Base-by-base conservation (phyloP, 192 early-diverging fungal species). In the Kickxella alabastrina region DNA sequence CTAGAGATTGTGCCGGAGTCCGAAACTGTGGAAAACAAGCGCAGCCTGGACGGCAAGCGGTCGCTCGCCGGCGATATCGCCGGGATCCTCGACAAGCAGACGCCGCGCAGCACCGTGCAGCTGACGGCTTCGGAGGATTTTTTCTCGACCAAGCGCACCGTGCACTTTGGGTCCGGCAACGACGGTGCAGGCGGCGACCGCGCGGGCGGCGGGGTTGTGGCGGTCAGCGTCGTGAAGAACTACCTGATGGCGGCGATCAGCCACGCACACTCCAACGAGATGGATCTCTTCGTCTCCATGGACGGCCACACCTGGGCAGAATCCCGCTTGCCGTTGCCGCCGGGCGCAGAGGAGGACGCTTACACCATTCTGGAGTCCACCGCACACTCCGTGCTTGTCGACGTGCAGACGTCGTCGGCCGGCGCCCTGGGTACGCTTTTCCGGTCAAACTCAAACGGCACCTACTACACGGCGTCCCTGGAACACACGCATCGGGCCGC, bases 321-420 rank as follows among this genome's bases (percentile, higher is more conserved):
- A 39, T 82, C 85, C 26, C 75, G 80, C 35, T 70, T 87, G 55
- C 85, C 85, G 14, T 40, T 69, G 18, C 64, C 73, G 21, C 57
- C 77, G 15, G 61, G 58, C 8, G 43, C 66, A n/a, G 54, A 76
- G 39, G 79, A 85, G 57, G 76, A 88, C 52, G 83, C 88, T 6
- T 95, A 86, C 70, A 93, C 92, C 13, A 80, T 95, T 31, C 77
- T 95, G 19, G 92, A 95, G 57, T 93, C 92, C 5, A 80, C 84
- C 7, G 52, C 78, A 6, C 65, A 87, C 39, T 77, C 89, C 14
- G 69, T 97, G 31, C 61, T 89, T 22, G 83, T 97, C 8, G 91
- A 91, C 57, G 79, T 92, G 6, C 49, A 85, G 48, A 67, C 61
- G 19, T 51, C 74, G n/a, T 45, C 57, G 0, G 50, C 56, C 3